Base-by-base conservation (phyloP, 192 early-diverging fungal species). In the Haplosporangium gracile region DNA sequence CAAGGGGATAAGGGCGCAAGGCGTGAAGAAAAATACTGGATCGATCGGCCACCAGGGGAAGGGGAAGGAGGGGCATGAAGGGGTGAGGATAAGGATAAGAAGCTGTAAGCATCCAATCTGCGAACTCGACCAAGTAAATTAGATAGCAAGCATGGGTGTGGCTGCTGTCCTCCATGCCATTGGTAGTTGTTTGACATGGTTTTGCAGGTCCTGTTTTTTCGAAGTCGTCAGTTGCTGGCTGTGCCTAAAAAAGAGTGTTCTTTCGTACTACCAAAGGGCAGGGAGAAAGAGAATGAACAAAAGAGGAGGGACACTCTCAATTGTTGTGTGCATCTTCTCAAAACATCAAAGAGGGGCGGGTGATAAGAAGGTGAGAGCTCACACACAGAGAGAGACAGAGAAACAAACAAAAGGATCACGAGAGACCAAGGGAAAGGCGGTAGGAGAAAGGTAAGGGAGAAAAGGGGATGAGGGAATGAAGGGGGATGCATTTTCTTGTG, bases 211-310 rank as follows among this genome's bases (percentile, higher is more conserved):
- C 29, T 65, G 9, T 10, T 29, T 15, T 15, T 26, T 60, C 2
- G 9, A 29, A 15, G 3, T 65, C 13, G 9, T 65, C 13, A 11
- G 26, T 15, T 32, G 26, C 60, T 32, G 60, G 60, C 60, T 65
- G 60, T 65, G 60, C 60, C 60, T 65, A 29, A 65, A 65, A 65
- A 26, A 15, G 60, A 65, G 60, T 65, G 60, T 65, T 65, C 60
- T 65, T 65, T 65, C 60, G 60, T 65, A 29, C 60, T 11, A 65
- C 60, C 60, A 32, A 10, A 24, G 24, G 29, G 60, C 29, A 65
- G 4, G 11, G 60, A 65, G 9, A 29, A 32, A 15, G n/a, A 63
- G 47, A 49, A 16, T 51, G 20, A 18, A 22, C 49, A 51, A 22
- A 18, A 4, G 57, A 63, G 9, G 57, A 29, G 2, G 57, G 32